Percentiles rank a stretch among this genome's conserved stretches.
Evolutionary conservation across 1,284 basidiomycete species (phyloP).

Genomic region (Cutaneotrichosporon daszewskae): DNA sequence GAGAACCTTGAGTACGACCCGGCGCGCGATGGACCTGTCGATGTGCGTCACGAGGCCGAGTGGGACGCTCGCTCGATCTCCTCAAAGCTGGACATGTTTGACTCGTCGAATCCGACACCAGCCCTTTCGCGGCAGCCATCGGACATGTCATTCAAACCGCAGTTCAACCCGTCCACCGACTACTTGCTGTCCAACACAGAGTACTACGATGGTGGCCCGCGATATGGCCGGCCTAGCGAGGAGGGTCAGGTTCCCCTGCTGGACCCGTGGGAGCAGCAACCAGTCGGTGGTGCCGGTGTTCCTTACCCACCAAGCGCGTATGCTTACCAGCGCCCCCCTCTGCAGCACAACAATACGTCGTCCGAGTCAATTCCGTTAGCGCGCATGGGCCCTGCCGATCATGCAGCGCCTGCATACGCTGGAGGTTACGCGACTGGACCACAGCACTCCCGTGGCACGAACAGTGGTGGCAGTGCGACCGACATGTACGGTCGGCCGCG

Average conservation of each 20-base stretch:
- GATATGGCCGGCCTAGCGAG: constrained; percentile 3
- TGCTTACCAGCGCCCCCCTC: neutral
- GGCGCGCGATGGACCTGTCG: constrained; percentile 30
- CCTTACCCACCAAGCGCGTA: constrained; percentile 8
- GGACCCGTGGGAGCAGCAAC: constrained; percentile 8
- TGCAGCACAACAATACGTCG: neutral
- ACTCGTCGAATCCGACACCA: neutral
- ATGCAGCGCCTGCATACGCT: too few relatives aligned
- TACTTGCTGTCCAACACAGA: constrained; percentile 22
- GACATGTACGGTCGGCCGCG: constrained; percentile 1
- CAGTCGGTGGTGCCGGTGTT: neutral
- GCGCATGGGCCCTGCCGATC: too few relatives aligned
- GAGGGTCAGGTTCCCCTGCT: neutral
- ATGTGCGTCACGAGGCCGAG: constrained; percentile 22
- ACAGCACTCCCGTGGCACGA: too few relatives aligned
- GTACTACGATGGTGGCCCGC: too few relatives aligned
- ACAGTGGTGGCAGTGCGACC: constrained; percentile 1
- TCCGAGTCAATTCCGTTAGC: too few relatives aligned
- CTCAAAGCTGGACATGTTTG: constrained; percentile 15
- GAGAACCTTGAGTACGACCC: constrained; percentile 48
- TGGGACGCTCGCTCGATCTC: constrained; percentile 42
- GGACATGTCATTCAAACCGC: neutral
- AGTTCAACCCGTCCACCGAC: constrained; percentile 35
- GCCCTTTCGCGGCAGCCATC: neutral
- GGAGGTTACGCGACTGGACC: too few relatives aligned